These are phyloP conservation scores for Claviceps pusilla DNA, from an alignment of 2,329 filamentous ascomycete genomes.

Conservation along the genomic window DNA sequence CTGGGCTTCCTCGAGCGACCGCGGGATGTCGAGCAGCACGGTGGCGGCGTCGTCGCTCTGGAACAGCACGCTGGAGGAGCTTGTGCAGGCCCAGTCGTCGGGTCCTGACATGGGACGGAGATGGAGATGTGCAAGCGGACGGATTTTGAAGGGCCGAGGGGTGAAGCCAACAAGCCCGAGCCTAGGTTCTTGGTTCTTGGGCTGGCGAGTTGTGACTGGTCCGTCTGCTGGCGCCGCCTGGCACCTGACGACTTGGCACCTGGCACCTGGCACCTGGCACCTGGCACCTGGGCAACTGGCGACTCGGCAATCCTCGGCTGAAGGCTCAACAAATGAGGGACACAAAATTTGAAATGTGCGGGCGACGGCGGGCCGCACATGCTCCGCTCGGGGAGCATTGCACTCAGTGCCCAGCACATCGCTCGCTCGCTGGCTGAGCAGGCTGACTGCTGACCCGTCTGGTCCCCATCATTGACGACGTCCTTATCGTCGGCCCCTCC, in stretches of 20 bases:
- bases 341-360: background rate
- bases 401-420: background rate
- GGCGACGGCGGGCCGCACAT: too few species aligned
- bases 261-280: too few species aligned
- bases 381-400: background rate
- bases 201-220: too few species aligned
- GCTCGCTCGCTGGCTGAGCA: too few species aligned
- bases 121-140: background rate
- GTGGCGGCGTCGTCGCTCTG: constrained; percentile 25
- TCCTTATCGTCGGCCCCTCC: background rate
- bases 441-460: background rate
- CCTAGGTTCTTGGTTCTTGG: too few species aligned
- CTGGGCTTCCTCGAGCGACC: constrained; percentile 54
- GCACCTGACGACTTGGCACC: too few species aligned
- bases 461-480: background rate
- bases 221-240: too few species aligned
- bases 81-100: background rate
- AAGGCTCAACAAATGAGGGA: background rate
- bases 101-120: background rate
- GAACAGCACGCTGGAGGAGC: constrained; percentile 18
- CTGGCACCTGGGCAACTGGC: too few species aligned
- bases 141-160: background rate
- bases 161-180: too few species aligned
- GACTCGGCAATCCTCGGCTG: constrained; percentile 9
- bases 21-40: constrained; percentile 52